Conservation (phyloP, 192 early-diverging fungal genomes). For the Funneliformis mosseae region DNA sequence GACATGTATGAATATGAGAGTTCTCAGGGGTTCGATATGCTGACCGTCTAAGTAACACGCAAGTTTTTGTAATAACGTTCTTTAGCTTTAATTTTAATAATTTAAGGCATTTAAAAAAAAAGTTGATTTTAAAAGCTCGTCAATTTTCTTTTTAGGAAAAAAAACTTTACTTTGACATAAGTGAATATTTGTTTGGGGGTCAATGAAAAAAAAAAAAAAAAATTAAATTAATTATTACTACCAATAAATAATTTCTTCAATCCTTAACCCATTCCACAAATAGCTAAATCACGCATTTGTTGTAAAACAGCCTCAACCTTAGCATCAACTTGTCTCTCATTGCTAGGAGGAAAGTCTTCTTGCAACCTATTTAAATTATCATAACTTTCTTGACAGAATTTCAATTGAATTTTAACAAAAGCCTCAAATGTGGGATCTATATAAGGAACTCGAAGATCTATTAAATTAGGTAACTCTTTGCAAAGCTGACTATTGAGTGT, state of each 20-base stretch:
- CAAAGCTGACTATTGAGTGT: conserved; percentile 80
- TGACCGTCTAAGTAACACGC: not conserved
- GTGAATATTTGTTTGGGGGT: no score
- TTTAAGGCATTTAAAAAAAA: not conserved
- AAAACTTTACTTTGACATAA: no score
- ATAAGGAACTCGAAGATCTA: conserved; percentile 86
- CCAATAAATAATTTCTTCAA: not conserved
- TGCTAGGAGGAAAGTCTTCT: conserved; percentile 61
- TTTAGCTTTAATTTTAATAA: not conserved
- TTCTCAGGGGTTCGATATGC: conserved; percentile 70
- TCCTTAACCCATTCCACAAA: conserved; percentile 74
- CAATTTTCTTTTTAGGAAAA: no score
- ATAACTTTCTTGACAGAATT: conserved; percentile 84
- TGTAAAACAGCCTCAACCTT: conserved; percentile 79
- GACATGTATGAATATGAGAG: conserved; percentile 96
- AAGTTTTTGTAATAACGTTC: not conserved
- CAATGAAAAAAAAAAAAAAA: no score
- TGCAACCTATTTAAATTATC: conserved; percentile 70
- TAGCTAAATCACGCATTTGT: conserved; percentile 88
- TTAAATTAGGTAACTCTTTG: conserved; percentile 86
- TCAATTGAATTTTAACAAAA: conserved; percentile 89
- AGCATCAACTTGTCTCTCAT: conserved; percentile 60
- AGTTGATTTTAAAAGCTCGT: no score
- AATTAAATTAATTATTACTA: no score
- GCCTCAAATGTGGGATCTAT: conserved; percentile 97